phyloP scores from a whole-genome alignment of 2,329 filamentous ascomycete species.

The Aschersonia sp. region DNA sequence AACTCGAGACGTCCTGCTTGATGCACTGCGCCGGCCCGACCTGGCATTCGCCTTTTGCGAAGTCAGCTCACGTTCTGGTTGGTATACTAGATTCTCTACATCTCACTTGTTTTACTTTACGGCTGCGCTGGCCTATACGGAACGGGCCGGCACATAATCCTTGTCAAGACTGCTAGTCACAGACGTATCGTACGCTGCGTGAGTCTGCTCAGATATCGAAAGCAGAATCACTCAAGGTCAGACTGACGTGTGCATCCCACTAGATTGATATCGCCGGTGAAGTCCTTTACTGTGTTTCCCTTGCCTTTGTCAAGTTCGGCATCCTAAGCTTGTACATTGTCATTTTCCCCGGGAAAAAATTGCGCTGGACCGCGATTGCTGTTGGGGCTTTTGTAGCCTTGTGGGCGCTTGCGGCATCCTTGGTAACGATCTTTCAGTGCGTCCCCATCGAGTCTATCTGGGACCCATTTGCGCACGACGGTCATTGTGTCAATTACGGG shows the following conservation, averaged over 20 bases:
- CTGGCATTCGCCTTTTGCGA: too few relatives aligned
- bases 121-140: neutral
- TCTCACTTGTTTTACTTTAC: neutral
- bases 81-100: neutral
- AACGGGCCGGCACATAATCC: neutral
- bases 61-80: neutral
- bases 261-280: neutral
- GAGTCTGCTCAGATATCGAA: too few relatives aligned
- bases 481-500: neutral
- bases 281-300: neutral
- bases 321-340: neutral
- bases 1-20: neutral
- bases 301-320: neutral
- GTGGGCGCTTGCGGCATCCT: neutral
- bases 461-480: neutral
- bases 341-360: neutral
- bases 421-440: neutral
- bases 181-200: too few relatives aligned
- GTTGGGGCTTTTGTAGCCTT: neutral
- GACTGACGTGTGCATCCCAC: too few relatives aligned
- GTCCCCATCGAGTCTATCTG: neutral
- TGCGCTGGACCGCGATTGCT: neutral
- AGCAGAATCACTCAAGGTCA: too few relatives aligned
- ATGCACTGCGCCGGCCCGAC: too few relatives aligned
- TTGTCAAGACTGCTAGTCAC: neutral